These are phyloP conservation scores for Rhododendron molle DNA, from an alignment of 148 eudicot species.

Conservation along the genomic window DNA sequence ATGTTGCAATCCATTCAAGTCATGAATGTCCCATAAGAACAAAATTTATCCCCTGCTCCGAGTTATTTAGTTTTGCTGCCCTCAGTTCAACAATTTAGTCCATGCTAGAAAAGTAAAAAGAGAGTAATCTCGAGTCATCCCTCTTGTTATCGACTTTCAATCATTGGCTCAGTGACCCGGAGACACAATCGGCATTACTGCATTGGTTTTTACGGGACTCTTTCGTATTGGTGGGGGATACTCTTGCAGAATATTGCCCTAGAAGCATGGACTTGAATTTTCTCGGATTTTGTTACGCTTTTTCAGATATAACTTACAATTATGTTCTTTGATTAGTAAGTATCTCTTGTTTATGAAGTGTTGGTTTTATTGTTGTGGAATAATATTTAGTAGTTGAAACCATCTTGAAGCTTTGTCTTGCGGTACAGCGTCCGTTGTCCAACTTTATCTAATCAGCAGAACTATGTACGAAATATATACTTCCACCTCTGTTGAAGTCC, in stretches of 20 bases:
- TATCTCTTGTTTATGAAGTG: not conserved
- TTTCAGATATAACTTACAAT: not conserved
- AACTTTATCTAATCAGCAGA: not conserved
- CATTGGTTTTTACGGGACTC: not conserved
- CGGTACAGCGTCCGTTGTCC: not conserved
- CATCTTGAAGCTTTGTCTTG: not conserved
- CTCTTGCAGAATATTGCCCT: not conserved
- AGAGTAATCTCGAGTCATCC: not conserved
- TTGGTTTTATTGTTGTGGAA: not conserved
- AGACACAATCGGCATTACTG: not conserved
- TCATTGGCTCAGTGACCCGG: not conserved
- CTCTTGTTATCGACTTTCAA: not conserved
- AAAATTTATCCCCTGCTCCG: not conserved
- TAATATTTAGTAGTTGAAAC: not conserved
- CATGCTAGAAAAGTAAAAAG: not conserved
- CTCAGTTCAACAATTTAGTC: not conserved
- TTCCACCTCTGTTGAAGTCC: not conserved
- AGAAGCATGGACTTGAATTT: not conserved
- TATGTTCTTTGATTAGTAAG: not conserved
- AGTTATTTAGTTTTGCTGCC: not conserved
- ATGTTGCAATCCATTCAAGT: constrained; percentile 97
- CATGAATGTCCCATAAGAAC: constrained; percentile 75
- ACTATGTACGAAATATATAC: not conserved
- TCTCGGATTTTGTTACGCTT: not conserved
- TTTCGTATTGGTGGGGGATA: not conserved